Base-by-base conservation (phyloP, 2,329 filamentous ascomycete genomes). In the Colletotrichum sp. region DNA sequence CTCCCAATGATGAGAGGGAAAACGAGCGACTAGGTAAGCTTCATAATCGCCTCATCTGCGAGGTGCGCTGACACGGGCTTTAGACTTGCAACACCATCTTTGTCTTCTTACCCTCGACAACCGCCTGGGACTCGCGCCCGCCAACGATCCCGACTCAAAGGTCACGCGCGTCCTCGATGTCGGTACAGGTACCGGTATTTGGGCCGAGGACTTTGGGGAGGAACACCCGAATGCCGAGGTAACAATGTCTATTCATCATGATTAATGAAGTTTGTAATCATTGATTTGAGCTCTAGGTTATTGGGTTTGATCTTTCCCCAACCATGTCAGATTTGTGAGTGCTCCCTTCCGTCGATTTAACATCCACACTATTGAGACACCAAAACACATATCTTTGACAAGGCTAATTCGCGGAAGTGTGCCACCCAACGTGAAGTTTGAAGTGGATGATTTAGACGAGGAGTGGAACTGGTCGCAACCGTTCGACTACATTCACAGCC, bases 401-500 rank as follows among this genome's bases (percentile, higher is more conserved):
- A 26, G 26, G 26, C 26, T 26, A 26, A 26, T 26, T 26, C 26
- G 26, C 26, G 1, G 26, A 26, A 26, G 26, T 8, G 81, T 88
- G 18, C 85, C 85, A 0, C 82, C 82, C 2, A 87, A 86, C 69
- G 77, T 85, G 2, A 76, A 79, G 12, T 87, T 87, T 64, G 80
- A 85, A 72, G 81, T 87, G 39, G 86, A 87, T 62, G 84, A 86
- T 72, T 21, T 81, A 1, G 77, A 82, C 57, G 66, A 80, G 18
- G 78, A 79, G 9, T 81, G 78, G 79, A 77, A 77, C 4, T 81
- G 77, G 73, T 85, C 87, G 2, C 80, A 85, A 5, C 83, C 87
- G 57, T 91, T 91, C 80, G 91, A 93, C 82, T 90, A 89, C 79
- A 89, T 93, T 77, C 91, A 92, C 80, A 89, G 88, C 6, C 88